Base-by-base conservation (phyloP, 2,329 filamentous ascomycete genomes). In the Colletotrichum sp. region DNA sequence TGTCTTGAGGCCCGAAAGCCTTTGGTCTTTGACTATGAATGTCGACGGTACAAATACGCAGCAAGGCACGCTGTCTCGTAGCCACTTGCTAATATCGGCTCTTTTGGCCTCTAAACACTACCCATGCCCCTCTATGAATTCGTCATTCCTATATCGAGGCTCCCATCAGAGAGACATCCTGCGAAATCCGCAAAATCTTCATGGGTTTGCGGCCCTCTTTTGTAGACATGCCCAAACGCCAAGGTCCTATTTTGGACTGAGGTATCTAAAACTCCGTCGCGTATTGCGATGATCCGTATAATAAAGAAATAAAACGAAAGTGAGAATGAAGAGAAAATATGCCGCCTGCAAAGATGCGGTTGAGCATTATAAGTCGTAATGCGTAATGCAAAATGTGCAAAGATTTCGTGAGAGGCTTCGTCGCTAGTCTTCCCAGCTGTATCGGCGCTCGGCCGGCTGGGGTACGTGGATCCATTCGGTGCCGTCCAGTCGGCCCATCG, bases 391-490 rank as follows among this genome's bases (percentile, higher is more conserved):
- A 34, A 70, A 74, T 43, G 43, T 66, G 18, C 61, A 26, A 26
- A 61, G 21, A 43, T 30, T 26, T 24, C n/a, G n/a, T 30, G 32
- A 16, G 30, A 30, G n/a, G 24, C 12, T 48, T 79, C 73, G 79
- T 75, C 76, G 70, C 34, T 83, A 81, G 7, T 86, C 83, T 77
- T 90, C 89, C 88, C 88, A 90, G 76, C 89, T 90, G 70, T 89
- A 90, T 43, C 89, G 83, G 76, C 84, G 86, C 36, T 85, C 85
- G 5, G 89, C 87, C 71, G 88, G 80, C 78, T 90, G 89, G 3
- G 89, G 89, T 12, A 90, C 86, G 74, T 90, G 89, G 5, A 90
- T 82, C 26, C 90, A 79, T 68, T 90, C 89, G 6, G 81, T 81
- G 1, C 85, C 84, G 64, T 88, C 85, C 38, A 89, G 86, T n/a